Base-by-base conservation (phyloP, 257 asterid genomes). In the Pogostemon cablin region DNA sequence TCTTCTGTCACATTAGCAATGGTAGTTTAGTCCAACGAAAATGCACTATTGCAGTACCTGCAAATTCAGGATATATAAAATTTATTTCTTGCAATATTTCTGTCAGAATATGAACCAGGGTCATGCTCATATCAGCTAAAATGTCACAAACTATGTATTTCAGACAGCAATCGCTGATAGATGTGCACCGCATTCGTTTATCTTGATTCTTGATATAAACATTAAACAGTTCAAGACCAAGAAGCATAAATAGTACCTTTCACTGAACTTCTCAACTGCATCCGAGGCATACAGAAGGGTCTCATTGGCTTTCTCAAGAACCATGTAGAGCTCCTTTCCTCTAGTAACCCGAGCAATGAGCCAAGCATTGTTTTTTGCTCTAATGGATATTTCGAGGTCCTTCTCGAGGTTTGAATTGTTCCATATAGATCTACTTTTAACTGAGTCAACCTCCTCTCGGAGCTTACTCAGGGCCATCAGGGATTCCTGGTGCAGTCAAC, bases 351-450 rank as follows among this genome's bases (percentile, higher is more conserved):
- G 87, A 61, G 95, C 96, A 52, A 95, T 88, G 71, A 89, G 84
- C 99, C 98, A 95, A 62, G 99, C 95, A 72, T 82, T 90, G 87
- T 95, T 95, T 86, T 86, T 95, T 11, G 89, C 95, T 83, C 98
- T 86, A 73, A 86, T 86, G 75, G 95, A 87, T 60, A 88, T 55
- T 80, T 90, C 97, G 52, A 85, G 77, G 78, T 88, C 97, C 78
- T 88, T 90, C 74, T 87, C 96, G 52, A 49, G 47, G 63, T 79
- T 78, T 44, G 75, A 57, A 64, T 75, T 76, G 67, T 91, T 89
- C 61, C 84, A 80, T 77, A 79, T 86, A 52, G 80, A 81, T 77
- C 86, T 79, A 75, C 74, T 62, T 78, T 86, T 95, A 72, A 88
- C 96, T 43, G 74, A 78, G 76, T 95, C 98, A 43, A 95, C 88